Evolutionary conservation across 2,329 filamentous ascomycete genomes (phyloP).

Genomic region (Epichloe scottii): DNA sequence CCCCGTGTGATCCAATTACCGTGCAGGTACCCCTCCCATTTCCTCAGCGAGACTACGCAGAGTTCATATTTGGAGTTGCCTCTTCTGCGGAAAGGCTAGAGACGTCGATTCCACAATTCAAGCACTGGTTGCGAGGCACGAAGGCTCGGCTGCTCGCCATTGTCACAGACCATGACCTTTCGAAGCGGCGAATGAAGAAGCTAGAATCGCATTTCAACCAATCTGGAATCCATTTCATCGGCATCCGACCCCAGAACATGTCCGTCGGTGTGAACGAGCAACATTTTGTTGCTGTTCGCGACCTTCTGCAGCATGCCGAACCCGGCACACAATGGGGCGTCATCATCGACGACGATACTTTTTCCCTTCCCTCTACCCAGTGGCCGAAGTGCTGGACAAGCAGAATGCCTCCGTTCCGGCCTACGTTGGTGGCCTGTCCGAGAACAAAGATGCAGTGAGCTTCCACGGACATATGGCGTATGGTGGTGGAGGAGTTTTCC

Average conservation of each 20-base stretch:
- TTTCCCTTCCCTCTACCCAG: constrained; percentile 40
- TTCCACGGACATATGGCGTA: constrained; percentile 47
- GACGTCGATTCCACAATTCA: constrained; percentile 36
- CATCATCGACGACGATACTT: constrained; percentile 54
- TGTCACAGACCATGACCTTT: constrained; percentile 27
- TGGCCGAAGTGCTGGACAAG: constrained; percentile 32
- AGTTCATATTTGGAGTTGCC: constrained; percentile 46
- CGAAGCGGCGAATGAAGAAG: constrained; percentile 13
- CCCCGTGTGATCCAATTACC: constrained; percentile 28
- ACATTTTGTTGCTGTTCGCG: constrained; percentile 42
- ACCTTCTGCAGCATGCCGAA: constrained; percentile 31
- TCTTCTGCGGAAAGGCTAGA: constrained; percentile 38
- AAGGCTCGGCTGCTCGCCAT: constrained; percentile 38
- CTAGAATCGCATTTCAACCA: constrained; percentile 16
- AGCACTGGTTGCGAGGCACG: constrained; percentile 42
- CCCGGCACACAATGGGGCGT: constrained; percentile 39
- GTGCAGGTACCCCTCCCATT: constrained; percentile 34
- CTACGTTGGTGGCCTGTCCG: constrained; percentile 46
- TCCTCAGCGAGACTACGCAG: constrained; percentile 29
- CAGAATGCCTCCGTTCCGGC: constrained; percentile 35
- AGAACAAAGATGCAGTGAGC: constrained; percentile 38
- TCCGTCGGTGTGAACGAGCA: constrained; percentile 35
- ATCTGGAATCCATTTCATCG: constrained; percentile 21
- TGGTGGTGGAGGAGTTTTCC: constrained; percentile 47
- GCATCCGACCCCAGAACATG: constrained; percentile 21